Percentiles rank a stretch among this genome's conserved stretches.
These are phyloP conservation scores for Pichia sp. DNA, from an alignment of 1,139 yeast genomes.

Conservation along the genomic window DNA sequence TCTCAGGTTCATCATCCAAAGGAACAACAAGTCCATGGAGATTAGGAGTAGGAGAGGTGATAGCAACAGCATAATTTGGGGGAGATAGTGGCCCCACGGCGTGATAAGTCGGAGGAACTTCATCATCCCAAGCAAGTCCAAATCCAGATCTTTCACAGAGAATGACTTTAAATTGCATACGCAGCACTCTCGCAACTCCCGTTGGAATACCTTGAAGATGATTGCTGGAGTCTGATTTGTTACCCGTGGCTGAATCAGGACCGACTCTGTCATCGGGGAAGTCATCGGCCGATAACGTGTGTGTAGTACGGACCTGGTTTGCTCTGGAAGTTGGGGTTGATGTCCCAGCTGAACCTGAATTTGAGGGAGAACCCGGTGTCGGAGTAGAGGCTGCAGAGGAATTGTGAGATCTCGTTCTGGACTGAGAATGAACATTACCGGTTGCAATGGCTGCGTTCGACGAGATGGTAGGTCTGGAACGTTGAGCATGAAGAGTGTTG, in stretches of 20 bases:
- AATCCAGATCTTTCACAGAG: conserved; percentile 88
- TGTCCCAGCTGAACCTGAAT: neutral
- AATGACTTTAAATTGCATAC: conserved; percentile 85
- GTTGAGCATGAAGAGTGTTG: conserved; percentile 3
- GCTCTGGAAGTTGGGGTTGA: neutral
- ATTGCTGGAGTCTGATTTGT: conserved; percentile 22
- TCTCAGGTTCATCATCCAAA: conserved; percentile 9
- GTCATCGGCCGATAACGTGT: conserved; percentile 5
- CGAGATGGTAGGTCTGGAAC: conserved; percentile 6
- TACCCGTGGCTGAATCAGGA: conserved; percentile 23
- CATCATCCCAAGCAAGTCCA: conserved; percentile 98
- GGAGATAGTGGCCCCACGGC: conserved; percentile 80
- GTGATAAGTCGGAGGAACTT: conserved; percentile 93
- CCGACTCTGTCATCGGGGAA: conserved; percentile 23
- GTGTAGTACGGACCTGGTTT: neutral
- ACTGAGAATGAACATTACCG: conserved; percentile 6
- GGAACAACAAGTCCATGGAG: conserved; percentile 17
- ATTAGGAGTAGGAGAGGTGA: conserved; percentile 9
- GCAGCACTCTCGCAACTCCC: conserved; percentile 86
- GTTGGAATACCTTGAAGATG: conserved; percentile 65
- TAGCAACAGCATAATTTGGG: conserved; percentile 52
- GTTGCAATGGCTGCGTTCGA: conserved; percentile 6
- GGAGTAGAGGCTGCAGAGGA: neutral
- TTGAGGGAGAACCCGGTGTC: neutral
- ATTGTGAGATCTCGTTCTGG: neutral